A percentile compares a stretch with the other conserved stretches of the same genome.
Conservation (phyloP, 495 filamentous ascomycete genomes). For the Tetracladium marchalianum region DNA sequence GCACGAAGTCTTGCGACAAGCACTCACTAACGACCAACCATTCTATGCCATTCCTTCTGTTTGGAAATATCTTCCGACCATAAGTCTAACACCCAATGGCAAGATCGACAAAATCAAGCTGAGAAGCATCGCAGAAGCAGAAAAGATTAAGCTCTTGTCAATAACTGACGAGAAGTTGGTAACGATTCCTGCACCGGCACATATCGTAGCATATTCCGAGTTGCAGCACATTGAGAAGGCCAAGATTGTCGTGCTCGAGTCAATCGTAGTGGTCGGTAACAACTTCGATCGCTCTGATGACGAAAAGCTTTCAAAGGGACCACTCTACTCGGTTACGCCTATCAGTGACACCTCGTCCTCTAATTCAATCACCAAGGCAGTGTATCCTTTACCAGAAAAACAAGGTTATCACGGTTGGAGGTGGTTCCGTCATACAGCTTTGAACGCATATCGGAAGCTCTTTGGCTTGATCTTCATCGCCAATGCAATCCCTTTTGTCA, state of each 20-base stretch:
- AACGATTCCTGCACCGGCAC: no score
- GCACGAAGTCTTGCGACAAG: conserved; percentile 7
- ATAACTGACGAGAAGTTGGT: no score
- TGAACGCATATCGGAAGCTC: conserved; percentile 37
- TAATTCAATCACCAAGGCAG: no score
- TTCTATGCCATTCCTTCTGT: conserved; percentile 27
- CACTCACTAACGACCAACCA: conserved; percentile 18
- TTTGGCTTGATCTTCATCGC: conserved; percentile 41
- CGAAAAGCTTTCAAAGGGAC: no score
- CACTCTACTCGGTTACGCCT: no score
- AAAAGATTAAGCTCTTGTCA: neutral
- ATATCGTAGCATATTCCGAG: no score
- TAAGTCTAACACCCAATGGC: conserved; percentile 28
- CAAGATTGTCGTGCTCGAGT: no score
- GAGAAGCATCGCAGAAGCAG: conserved; percentile 3
- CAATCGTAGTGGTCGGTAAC: no score
- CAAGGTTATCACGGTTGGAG: conserved; percentile 17
- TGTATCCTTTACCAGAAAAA: conserved; percentile 11
- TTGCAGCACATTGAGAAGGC: no score
- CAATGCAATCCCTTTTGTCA: conserved; percentile 38
- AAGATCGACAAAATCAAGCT: conserved; percentile 25
- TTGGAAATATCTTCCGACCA: conserved; percentile 16
- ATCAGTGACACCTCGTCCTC: no score
- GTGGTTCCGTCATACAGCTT: conserved; percentile 16
- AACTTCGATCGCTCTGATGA: no score